phyloP scores from a whole-genome alignment of 2,329 filamentous ascomycete genomes.

The Epichloe sp. region DNA sequence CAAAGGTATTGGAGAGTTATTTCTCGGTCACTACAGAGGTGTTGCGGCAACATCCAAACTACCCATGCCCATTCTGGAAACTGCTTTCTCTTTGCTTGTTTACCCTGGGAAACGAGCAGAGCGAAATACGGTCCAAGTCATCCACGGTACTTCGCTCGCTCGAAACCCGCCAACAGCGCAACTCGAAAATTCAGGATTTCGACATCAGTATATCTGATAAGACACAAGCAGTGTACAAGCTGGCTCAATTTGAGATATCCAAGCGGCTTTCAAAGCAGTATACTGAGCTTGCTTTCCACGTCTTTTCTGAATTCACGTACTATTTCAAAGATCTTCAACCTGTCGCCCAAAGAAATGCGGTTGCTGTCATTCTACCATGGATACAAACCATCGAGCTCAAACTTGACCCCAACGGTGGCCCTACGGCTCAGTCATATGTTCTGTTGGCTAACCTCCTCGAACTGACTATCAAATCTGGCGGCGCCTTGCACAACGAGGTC shows the following conservation, averaged over 20 bases:
- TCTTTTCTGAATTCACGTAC: slow-evolving; percentile 89
- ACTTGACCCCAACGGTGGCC: slow-evolving; percentile 80
- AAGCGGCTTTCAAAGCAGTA: slow-evolving; percentile 81
- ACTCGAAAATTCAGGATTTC: slow-evolving; percentile 88
- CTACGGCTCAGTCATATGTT: slow-evolving; percentile 86
- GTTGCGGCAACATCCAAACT: slow-evolving; percentile 68
- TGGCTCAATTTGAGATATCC: slow-evolving; percentile 93
- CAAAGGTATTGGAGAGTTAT: slow-evolving; percentile 86
- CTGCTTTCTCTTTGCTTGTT: slow-evolving; percentile 79
- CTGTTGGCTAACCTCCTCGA: slow-evolving; percentile 89
- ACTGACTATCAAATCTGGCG: slow-evolving; percentile 87
- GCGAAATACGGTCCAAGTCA: slow-evolving; percentile 78
- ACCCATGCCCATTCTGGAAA: slow-evolving; percentile 80
- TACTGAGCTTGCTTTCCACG: slow-evolving; percentile 75
- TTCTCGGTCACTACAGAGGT: slow-evolving; percentile 87
- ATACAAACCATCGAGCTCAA: slow-evolving; percentile 89
- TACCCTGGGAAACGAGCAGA: slow-evolving; percentile 83
- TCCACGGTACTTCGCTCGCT: slow-evolving; percentile 66
- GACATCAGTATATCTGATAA: slow-evolving; percentile 98
- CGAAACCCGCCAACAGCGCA: slow-evolving; percentile 65
- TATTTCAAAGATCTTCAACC: slow-evolving; percentile 83
- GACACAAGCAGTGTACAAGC: slow-evolving; percentile 94
- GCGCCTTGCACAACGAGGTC: slow-evolving; percentile 84
- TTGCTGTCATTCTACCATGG: slow-evolving; percentile 91
- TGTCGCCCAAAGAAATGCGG: slow-evolving; percentile 79